Evolutionary conservation across 176 grass and related monocot species (phyloP), one percentile per base, ranked within the genome.

Genomic region (Eleusine indica): DNA sequence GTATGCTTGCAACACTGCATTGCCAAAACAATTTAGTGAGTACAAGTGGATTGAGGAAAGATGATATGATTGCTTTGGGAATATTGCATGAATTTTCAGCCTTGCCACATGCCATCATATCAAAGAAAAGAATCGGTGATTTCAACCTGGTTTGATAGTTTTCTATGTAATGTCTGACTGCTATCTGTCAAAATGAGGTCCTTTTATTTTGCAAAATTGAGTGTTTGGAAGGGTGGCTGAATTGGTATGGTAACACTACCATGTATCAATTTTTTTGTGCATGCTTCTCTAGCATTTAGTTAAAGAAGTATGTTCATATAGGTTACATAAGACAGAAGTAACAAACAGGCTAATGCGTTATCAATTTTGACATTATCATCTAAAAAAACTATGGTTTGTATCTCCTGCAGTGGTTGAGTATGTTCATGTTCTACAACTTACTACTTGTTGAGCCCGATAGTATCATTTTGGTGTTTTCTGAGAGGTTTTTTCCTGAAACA

Each of bases 61-160:
- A 62, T 64, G 54, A 5, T 81, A 47, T 74, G 4, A 53, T 62
- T 62, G 53, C 19, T 81, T 86, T 67, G 47, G 38, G 62, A 61
- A 0, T 19, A 48, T 60, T 60, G 15, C 40, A 63, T 70, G 15
- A 70, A 71, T 52, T 65, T 82, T 78, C 18, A 18, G 60, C n/a
- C 6, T 57, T 66, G 12, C n/a, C 38, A 35, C 49, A 38, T 42
- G 46, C 39, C 29, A 66, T 84, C 29, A 30, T 29, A 22, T 25
- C 35, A 43, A 49, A 22, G 13, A 35, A 30, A 74, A 51, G 17
- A 43, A 61, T 11, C 32, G 51, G 5, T 52, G 14, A 40, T 60
- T 22, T 78, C 2, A 25, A 21, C 39, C 7, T 83, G 7, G 43
- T 25, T 76, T 83, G 17, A 56, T 88, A 43, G 53, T 76, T 37